Base-by-base conservation (phyloP, 2,329 filamentous ascomycete genomes). In the Alternaria consortialis region DNA sequence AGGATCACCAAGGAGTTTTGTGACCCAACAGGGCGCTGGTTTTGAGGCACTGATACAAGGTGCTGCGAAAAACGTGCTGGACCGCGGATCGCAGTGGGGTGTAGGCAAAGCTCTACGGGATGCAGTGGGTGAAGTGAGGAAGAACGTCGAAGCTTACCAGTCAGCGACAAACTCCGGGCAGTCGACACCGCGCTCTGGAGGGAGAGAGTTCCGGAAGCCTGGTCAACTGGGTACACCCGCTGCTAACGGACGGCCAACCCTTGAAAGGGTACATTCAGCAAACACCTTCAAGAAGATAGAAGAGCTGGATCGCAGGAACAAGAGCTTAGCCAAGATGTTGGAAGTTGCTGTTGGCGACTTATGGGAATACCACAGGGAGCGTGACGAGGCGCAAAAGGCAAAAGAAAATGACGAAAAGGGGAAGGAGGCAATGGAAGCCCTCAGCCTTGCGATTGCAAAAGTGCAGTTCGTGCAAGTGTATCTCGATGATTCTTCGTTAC, bases 91-190 rank as follows among this genome's bases (percentile, higher is more conserved):
- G 77, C 90, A 88, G 71, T 87, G 93, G 63, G 91, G 91, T 7
- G 90, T 95, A 57, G 93, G 93, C 73, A 90, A 91, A 76, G 91
- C 90, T 0, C 88, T 95, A 7, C 86, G 92, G n/a, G 91, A 92
- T 67, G 91, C 92, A 17, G 86, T 95, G 73, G 90, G 89, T 8
- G 92, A 96, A 77, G 90, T 94, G 51, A 87, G 87, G 61, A 90
- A 91, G 70, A 93, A 93, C 66, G 87, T 94, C 66, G 86, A 90
- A 70, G 86, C 85, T 31, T 83, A 90, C 32, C 89, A 91, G 64
- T 65, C 71, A 12, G 69, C 66, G 13, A 59, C 54, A 5, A 60
- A 40, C 23, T 76, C 76, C 5, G 72, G 77, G 5, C 73, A 75
- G 20, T 71, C 47, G 17, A 74, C 74, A 9, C 75, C 74, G 13